phyloP scores from a whole-genome alignment of 1,284 basidiomycete genomes.

The Taiwanofungus camphoratus region DNA sequence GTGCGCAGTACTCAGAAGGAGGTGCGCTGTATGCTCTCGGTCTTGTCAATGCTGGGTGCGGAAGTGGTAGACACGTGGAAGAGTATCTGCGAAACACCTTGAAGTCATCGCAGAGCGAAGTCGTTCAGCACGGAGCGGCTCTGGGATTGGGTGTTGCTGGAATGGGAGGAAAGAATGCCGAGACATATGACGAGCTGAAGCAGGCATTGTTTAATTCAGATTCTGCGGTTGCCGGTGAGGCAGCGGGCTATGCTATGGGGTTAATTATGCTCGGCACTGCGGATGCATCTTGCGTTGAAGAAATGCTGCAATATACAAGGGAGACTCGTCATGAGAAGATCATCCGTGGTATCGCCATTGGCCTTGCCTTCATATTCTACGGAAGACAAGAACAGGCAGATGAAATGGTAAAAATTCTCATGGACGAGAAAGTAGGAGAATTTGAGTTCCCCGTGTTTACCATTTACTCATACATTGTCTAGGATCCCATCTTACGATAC shows the following conservation, averaged over 20 bases:
- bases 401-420: constrained; percentile 64
- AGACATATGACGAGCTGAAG: constrained; percentile 89
- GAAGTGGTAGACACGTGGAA: constrained; percentile 64
- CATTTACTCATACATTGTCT: constrained; percentile 3
- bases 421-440: constrained; percentile 75
- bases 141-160: constrained; percentile 90
- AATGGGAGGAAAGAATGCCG: constrained; percentile 85
- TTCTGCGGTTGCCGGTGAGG: constrained; percentile 91
- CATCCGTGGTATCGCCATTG: constrained; percentile 89
- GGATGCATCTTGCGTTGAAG: constrained; percentile 70
- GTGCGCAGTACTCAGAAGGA: constrained; percentile 85
- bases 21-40: constrained; percentile 93
- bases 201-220: constrained; percentile 79
- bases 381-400: constrained; percentile 89
- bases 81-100: constrained; percentile 75
- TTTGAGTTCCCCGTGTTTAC: constrained; percentile 6
- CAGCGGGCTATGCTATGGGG: constrained; percentile 93
- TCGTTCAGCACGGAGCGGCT: constrained; percentile 94
- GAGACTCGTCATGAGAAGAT: constrained; percentile 99
- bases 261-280: constrained; percentile 93
- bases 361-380: constrained; percentile 87
- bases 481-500: constrained; percentile 95
- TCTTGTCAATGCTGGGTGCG: constrained; percentile 86
- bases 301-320: constrained; percentile 91
- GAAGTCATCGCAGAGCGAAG: constrained; percentile 61